Conservation (phyloP, 257 asterid species). For the Datura wrightii region DNA sequence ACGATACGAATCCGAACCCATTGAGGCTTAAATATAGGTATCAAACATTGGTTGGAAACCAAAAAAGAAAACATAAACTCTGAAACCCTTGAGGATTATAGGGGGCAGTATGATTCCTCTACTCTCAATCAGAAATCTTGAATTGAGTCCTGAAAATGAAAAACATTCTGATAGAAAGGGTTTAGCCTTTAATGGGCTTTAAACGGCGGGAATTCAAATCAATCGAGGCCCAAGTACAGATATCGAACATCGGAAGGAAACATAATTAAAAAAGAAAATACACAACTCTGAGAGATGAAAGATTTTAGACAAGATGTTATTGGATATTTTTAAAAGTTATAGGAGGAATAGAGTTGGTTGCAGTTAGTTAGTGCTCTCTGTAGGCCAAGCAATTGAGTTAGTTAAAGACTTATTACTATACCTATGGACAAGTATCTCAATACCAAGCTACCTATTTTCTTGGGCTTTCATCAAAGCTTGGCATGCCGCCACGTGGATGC, state of each 20-base stretch:
- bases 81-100: not conserved
- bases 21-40: too few species aligned
- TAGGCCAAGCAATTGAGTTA: slow-evolving; percentile 37
- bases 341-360: slow-evolving; percentile 28
- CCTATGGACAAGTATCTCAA: slow-evolving; percentile 12
- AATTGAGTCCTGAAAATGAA: not conserved
- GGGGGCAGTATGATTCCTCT: not conserved
- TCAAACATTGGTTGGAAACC: too few species aligned
- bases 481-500: not conserved
- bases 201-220: not conserved
- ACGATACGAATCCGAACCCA: too few species aligned
- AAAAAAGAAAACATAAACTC: too few species aligned
- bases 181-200: not conserved
- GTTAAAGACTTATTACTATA: slow-evolving; percentile 22
- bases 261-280: not conserved
- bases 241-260: not conserved
- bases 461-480: not conserved
- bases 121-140: too few species aligned
- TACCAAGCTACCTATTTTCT: slow-evolving; percentile 2
- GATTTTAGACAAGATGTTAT: not conserved
- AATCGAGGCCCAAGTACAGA: not conserved
- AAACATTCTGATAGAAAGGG: not conserved
- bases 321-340: not conserved
- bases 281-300: not conserved
- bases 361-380: slow-evolving; percentile 30